Evolutionary conservation across 768 basidiomycete genomes (phyloP), one percentile per base, ranked within the genome.

Genomic region (Russula foetens): DNA sequence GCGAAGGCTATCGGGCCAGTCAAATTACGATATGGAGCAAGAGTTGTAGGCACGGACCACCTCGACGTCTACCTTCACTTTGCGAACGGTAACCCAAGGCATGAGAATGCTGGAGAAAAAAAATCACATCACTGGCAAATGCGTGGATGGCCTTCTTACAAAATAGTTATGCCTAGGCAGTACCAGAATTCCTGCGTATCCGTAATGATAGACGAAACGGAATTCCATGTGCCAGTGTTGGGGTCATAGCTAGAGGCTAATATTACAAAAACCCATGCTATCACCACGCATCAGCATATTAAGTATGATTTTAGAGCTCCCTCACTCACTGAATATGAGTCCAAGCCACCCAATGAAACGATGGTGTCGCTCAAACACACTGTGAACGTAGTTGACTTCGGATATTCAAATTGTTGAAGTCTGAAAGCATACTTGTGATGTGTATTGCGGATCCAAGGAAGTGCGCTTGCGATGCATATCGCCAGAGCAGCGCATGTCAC

Each of bases 121-220:
- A 4, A 44, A 23, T 24, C 4, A 11, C 55, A n/a, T 26, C 44
- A 46, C 38, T 39, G 1, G 15, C 43, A 33, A n/a, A 45, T 8
- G 2, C 12, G 41, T 14, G 64, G 21, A 51, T 62, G 59, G 12
- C 64, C n/a, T 33, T 71, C 84, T 68, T 66, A 88, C 88, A 88
- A 82, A 55, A 83, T 68, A 14, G 86, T 88, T 85, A 89, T 89
- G 53, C 83, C 79, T 67, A 86, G 73, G 19, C 78, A 82, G 69
- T 82, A 88, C 88, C 88, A 90, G 71, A 90, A 86, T 61, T 88
- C 83, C 71, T 91, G 89, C 63, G 85, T 84, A 38, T 75, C 77
- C 60, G 86, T 71, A 54, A 91, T 71, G 53, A 79, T 74, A 29
- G 71, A 71, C 51, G 83, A 83, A 58, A 74, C 78, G 44, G 76